Conservation (phyloP, 371 early-diverging fungal species). For the Haplosporangium sp. region DNA sequence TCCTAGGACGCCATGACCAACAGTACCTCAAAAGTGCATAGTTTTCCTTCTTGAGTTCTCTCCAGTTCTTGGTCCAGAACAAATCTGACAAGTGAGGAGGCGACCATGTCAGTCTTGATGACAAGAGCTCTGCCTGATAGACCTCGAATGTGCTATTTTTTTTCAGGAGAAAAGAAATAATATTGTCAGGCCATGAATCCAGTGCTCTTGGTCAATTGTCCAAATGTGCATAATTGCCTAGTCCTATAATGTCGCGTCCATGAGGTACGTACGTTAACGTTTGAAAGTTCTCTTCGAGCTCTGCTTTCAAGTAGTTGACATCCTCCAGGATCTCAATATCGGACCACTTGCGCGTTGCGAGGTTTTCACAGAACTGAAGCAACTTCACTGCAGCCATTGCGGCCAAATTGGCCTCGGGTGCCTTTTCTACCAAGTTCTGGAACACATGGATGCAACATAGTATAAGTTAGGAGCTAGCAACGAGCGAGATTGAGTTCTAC, state of each 20-base stretch:
- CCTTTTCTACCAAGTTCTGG: slow-evolving; percentile 84
- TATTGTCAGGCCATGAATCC: background rate
- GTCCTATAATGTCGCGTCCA: background rate
- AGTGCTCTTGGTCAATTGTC: no score
- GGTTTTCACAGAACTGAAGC: slow-evolving; percentile 81
- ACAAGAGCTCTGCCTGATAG: slow-evolving; percentile 88
- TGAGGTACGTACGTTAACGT: slow-evolving; percentile 70
- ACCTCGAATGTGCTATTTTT: slow-evolving; percentile 91
- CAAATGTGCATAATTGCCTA: no score
- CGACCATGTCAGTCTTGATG: slow-evolving; percentile 93
- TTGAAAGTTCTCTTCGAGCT: slow-evolving; percentile 80
- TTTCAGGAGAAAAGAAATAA: background rate
- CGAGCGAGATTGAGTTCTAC: background rate
- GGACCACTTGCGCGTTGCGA: slow-evolving; percentile 89
- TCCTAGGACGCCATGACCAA: background rate
- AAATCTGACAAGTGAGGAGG: slow-evolving; percentile 91
- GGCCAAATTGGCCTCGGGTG: slow-evolving; percentile 84
- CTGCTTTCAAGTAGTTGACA: slow-evolving; percentile 76
- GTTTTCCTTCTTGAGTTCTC: slow-evolving; percentile 81
- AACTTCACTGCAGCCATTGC: slow-evolving; percentile 90
- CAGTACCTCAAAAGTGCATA: slow-evolving; percentile 76
- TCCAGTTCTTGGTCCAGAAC: slow-evolving; percentile 94
- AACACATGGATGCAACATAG: no score
- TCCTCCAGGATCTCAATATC: slow-evolving; percentile 91
- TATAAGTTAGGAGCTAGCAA: background rate